Percentiles rank a stretch among this genome's conserved stretches.
These are phyloP conservation scores for Ceratocystis alfenasii DNA, from an alignment of 2,329 filamentous ascomycete species.

Conservation along the genomic window DNA sequence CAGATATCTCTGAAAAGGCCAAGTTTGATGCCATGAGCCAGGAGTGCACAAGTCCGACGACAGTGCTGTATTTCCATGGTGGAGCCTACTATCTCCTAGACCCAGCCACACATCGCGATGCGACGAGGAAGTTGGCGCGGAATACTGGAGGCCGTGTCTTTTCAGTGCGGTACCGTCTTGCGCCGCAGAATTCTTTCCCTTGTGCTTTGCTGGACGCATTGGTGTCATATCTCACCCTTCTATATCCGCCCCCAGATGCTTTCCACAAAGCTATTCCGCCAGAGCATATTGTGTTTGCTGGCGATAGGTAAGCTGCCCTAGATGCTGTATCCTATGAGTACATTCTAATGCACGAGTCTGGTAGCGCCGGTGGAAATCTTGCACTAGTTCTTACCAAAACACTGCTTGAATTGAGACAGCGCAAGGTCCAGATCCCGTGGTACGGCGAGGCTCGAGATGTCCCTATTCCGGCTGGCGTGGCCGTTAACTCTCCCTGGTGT, in stretches of 20 bases:
- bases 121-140: constrained; percentile 50
- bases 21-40: constrained; percentile 56
- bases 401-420: constrained; percentile 48
- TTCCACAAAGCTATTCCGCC: constrained; percentile 54
- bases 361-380: constrained; percentile 61
- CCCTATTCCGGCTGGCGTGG: constrained; percentile 54
- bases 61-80: constrained; percentile 63
- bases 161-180: constrained; percentile 61
- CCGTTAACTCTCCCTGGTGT: constrained; percentile 55
- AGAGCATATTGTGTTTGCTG: constrained; percentile 55
- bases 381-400: constrained; percentile 54
- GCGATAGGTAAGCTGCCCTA: constrained; percentile 44
- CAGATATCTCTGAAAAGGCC: constrained; percentile 47
- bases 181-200: constrained; percentile 64
- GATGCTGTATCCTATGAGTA: not conserved
- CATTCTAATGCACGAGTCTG: not conserved
- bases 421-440: constrained; percentile 42
- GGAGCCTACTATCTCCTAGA: constrained; percentile 65
- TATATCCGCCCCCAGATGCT: constrained; percentile 58
- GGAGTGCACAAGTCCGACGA: constrained; percentile 51
- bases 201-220: constrained; percentile 61
- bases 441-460: constrained; percentile 46
- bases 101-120: constrained; percentile 51
- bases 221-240: constrained; percentile 57
- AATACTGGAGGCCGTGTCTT: constrained; percentile 56